phyloP scores from a whole-genome alignment of 2,329 filamentous ascomycete genomes.

The Teratosphaeria zuluensis region DNA sequence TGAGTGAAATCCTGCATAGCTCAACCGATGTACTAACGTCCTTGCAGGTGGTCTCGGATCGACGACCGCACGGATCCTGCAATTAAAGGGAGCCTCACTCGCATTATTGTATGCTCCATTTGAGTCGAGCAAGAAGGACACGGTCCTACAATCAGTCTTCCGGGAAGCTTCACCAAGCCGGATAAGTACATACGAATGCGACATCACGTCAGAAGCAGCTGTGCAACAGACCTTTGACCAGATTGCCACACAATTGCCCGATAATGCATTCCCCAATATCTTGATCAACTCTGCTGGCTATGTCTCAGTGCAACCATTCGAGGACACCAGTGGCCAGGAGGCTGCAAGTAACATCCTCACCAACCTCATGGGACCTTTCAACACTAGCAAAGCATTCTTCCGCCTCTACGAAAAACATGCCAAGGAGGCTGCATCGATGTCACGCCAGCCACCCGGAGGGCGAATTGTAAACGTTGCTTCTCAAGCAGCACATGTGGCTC shows the following conservation, averaged over 20 bases:
- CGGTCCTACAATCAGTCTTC: constrained; percentile 30
- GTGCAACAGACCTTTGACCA: constrained; percentile 23
- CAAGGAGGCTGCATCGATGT: constrained; percentile 3
- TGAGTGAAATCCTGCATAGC: not conserved
- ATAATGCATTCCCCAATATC: constrained; percentile 14
- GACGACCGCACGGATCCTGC: constrained; percentile 33
- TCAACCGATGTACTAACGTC: not conserved
- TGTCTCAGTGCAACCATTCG: constrained; percentile 36
- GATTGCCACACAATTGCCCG: constrained; percentile 10
- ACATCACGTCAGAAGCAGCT: constrained; percentile 23
- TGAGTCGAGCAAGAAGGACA: constrained; percentile 29
- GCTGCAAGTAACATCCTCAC: constrained; percentile 34
- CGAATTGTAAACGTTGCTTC: constrained; percentile 39
- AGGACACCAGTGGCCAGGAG: constrained; percentile 34
- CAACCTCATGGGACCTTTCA: constrained; percentile 37
- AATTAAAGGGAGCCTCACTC: constrained; percentile 32
- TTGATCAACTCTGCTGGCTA: constrained; percentile 31
- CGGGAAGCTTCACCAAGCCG: constrained; percentile 11
- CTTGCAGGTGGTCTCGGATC: constrained; percentile 34
- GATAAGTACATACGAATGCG: constrained; percentile 25
- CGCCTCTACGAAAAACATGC: constrained; percentile 23
- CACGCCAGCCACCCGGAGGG: constrained; percentile 18
- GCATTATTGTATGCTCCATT: constrained; percentile 41
- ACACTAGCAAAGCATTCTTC: constrained; percentile 38
- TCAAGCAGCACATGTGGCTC: constrained; percentile 38